Conservation (phyloP, 1,284 basidiomycete genomes). For the Schizophyllum commune region DNA sequence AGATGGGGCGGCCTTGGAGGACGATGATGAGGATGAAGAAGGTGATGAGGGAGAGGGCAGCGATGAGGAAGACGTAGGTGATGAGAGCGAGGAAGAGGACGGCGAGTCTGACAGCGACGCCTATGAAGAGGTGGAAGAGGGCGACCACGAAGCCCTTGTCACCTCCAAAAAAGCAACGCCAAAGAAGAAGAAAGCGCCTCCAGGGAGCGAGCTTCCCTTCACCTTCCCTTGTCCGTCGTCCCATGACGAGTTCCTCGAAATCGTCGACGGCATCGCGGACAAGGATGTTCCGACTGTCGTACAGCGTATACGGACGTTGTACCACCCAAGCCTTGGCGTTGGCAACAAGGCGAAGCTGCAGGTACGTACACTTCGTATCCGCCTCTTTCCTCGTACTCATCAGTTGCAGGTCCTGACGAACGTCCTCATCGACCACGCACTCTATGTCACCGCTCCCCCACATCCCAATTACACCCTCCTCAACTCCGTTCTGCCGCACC, state of each 20-base stretch:
- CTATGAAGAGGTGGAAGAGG: constrained; percentile 32
- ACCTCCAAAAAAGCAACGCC: constrained; percentile 19
- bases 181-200: constrained; percentile 22
- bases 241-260: constrained; percentile 85
- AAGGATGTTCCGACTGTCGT: constrained; percentile 77
- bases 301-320: constrained; percentile 84
- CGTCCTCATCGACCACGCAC: constrained; percentile 88
- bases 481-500: constrained; percentile 72
- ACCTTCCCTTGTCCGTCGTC: constrained; percentile 86
- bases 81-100: constrained; percentile 9
- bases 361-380: constrained; percentile 33
- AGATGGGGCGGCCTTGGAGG: constrained; percentile 29
- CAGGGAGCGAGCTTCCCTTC: constrained; percentile 70
- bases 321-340: constrained; percentile 85
- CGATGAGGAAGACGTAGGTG: constrained; percentile 38
- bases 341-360: constrained; percentile 93
- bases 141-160: constrained; percentile 36
- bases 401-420: constrained; percentile 55
- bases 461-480: constrained; percentile 54
- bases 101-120: constrained; percentile 29
- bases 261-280: constrained; percentile 66
- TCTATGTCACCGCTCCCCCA: constrained; percentile 68
- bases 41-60: constrained; percentile 28
- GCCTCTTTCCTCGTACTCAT: constrained; percentile 1
- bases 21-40: constrained; percentile 27